Evolutionary conservation across 1,139 yeast species (phyloP), one percentile per base, ranked within the genome.

Genomic region (Diutina catenulata): DNA sequence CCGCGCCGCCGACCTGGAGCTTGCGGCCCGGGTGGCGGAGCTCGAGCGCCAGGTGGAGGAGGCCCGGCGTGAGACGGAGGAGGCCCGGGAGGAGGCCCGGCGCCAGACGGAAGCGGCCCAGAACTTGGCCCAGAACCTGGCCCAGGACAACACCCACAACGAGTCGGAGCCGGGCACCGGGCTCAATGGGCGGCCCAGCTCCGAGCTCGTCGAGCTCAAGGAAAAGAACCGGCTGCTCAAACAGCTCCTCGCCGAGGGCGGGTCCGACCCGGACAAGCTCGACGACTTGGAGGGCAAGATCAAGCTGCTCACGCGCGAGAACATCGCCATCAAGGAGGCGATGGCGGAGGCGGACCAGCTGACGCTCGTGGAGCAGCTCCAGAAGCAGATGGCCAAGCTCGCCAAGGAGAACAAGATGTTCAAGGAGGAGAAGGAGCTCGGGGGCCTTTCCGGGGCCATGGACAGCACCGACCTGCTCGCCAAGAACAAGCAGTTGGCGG

Each of bases 401-500:
- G 35, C 35, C 26, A 31, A 31, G 25, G 35, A 31, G 19, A 31
- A 31, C 9, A 31, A 31, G 25, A 11, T 31, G 23, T n/a, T 31
- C 19, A 31, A 31, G 19, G 35, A 31, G 15, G 35, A 31, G 4
- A 13, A 31, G 23, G 24, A 19, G 25, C 21, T 31, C 10, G 35
- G 35, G 4, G 29, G 15, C 15, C 4, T 27, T 27, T 25, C 27
- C 11, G 10, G 10, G 5, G 29, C 18, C 6, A 18, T 16, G 10
- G 29, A 27, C 8, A n/a, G n/a, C n/a, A 5, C 4, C 7, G 29
- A 27, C 8, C 18, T 18, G 16, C 18, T n/a, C 28, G 65, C 64
- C 16, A 70, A 64, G 44, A 79, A 74, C 35, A 56, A 57, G 37
- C 65, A 64, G 43, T 53, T 73, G 39, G 45, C 49, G 13, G 66